Evolutionary conservation across 2,329 filamentous ascomycete genomes (phyloP).

Genomic region (Alternaria infectoria): DNA sequence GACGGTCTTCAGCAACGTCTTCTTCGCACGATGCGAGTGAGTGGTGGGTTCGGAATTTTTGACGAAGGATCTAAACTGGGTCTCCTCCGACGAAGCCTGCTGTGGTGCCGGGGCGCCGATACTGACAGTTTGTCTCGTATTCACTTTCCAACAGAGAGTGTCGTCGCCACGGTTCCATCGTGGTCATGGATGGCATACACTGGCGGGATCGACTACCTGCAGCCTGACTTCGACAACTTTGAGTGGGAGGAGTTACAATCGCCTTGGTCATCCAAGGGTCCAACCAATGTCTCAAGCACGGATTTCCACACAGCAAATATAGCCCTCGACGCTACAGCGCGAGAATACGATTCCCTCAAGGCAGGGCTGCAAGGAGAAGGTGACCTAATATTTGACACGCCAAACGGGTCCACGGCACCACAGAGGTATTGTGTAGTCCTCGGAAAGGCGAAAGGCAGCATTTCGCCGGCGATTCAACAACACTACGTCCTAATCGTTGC

Average conservation of each 20-base stretch:
- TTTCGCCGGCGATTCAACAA: neutral
- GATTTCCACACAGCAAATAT: neutral
- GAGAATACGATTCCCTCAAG: neutral
- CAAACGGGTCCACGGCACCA: neutral
- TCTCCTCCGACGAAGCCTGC: constrained; percentile 11
- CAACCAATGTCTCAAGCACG: neutral
- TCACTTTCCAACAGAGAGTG: neutral
- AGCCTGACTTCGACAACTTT: constrained; percentile 1
- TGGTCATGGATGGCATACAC: constrained; percentile 26
- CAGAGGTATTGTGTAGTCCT: neutral
- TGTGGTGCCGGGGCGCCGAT: constrained; percentile 9
- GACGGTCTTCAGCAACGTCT: constrained; percentile 42
- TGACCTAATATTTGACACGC: neutral
- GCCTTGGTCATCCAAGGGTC: neutral
- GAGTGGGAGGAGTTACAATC: constrained; percentile 21
- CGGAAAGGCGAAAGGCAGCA: neutral
- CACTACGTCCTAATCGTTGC: constrained; percentile 1
- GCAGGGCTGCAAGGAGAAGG: neutral
- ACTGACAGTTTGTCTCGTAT: neutral
- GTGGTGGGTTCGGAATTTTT: constrained; percentile 43
- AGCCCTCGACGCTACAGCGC: neutral
- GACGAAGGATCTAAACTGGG: constrained; percentile 16
- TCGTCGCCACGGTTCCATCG: constrained; percentile 3
- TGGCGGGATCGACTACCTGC: constrained; percentile 23
- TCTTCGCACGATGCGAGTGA: constrained; percentile 18